Conservation (phyloP, 768 basidiomycete species). For the Naganishia kalamii region DNA sequence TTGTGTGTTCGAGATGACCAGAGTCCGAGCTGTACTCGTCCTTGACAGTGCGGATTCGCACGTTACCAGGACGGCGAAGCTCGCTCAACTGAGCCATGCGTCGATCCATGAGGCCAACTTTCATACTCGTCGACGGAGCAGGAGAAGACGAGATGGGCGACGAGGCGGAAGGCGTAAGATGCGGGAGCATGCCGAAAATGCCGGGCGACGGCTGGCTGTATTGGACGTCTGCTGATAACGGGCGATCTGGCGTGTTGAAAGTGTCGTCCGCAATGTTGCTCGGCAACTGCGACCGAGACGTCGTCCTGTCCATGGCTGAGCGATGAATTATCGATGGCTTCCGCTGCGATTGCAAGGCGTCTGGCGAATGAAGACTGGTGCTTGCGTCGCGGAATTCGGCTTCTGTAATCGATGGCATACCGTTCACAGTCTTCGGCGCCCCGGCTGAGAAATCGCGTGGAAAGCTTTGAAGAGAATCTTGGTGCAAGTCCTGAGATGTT, state of each 20-base stretch:
- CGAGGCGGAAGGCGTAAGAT: slow-evolving; percentile 25
- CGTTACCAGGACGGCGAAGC: slow-evolving; percentile 9
- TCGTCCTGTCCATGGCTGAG: slow-evolving; percentile 7
- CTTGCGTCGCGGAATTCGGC: not conserved
- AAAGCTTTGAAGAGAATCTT: not conserved
- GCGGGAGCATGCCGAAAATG: slow-evolving; percentile 19
- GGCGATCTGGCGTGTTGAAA: slow-evolving; percentile 18
- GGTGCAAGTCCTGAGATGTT: not conserved
- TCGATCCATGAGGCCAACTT: slow-evolving; percentile 11
- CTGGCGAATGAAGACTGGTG: not conserved
- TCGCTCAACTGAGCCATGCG: slow-evolving; percentile 17
- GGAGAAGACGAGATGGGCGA: slow-evolving; percentile 24
- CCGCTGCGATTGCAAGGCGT: not conserved
- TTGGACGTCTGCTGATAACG: slow-evolving; percentile 3
- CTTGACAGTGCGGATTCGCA: slow-evolving; percentile 5
- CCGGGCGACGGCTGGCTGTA: slow-evolving; percentile 9
- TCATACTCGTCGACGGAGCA: slow-evolving; percentile 13
- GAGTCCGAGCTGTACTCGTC: slow-evolving; percentile 20
- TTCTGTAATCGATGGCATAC: not conserved
- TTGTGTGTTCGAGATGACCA: not conserved
- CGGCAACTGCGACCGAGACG: slow-evolving; percentile 7
- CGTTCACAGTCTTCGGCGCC: not conserved
- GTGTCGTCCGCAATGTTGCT: slow-evolving; percentile 19
- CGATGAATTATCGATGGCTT: slow-evolving; percentile 9
- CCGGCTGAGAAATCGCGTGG: not conserved